A percentile compares a stretch with the other conserved stretches of the same genome.
These are phyloP conservation scores for Pachyrhizus erosus DNA, from an alignment of 306 rosid species.

Conservation along the genomic window DNA sequence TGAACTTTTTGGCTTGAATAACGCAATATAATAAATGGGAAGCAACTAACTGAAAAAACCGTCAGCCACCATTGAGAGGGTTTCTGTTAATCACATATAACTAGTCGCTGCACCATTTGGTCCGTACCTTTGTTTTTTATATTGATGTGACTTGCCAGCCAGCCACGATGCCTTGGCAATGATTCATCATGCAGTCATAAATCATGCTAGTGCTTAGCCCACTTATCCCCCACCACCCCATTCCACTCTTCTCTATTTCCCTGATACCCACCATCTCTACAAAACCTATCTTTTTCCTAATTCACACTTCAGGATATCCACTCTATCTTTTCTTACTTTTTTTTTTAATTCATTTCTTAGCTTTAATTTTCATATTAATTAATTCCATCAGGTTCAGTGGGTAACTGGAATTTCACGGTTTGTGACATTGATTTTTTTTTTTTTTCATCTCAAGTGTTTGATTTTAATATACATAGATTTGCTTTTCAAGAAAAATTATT, in stretches of 20 bases:
- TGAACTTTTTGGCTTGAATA: neutral
- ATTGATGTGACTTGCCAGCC: slow-evolving; percentile 46
- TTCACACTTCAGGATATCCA: neutral
- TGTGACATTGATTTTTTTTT: neutral
- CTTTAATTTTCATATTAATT: neutral
- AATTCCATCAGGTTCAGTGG: neutral
- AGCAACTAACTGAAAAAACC: slow-evolving; percentile 50
- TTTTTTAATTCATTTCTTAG: neutral
- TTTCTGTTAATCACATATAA: slow-evolving; percentile 31
- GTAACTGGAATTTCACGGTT: neutral
- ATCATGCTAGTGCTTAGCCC: slow-evolving; percentile 56
- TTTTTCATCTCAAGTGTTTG: neutral
- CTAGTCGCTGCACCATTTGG: slow-evolving; percentile 46
- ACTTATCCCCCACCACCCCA: slow-evolving; percentile 60
- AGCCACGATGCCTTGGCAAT: slow-evolving; percentile 45
- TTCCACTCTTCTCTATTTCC: slow-evolving; percentile 21
- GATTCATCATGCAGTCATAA: slow-evolving; percentile 58
- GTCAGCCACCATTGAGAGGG: slow-evolving; percentile 21
- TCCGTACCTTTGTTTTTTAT: neutral
- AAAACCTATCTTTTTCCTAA: neutral
- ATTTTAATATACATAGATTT: slow-evolving; percentile 5
- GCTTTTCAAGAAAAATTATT: no score
- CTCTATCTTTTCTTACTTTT: neutral
- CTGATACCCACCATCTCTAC: slow-evolving; percentile 29
- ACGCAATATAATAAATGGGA: neutral